A percentile compares a stretch with the other conserved stretches of the same genome.
Evolutionary conservation across 1,284 basidiomycete species (phyloP).

Genomic region (Trichosporon sp.): DNA sequence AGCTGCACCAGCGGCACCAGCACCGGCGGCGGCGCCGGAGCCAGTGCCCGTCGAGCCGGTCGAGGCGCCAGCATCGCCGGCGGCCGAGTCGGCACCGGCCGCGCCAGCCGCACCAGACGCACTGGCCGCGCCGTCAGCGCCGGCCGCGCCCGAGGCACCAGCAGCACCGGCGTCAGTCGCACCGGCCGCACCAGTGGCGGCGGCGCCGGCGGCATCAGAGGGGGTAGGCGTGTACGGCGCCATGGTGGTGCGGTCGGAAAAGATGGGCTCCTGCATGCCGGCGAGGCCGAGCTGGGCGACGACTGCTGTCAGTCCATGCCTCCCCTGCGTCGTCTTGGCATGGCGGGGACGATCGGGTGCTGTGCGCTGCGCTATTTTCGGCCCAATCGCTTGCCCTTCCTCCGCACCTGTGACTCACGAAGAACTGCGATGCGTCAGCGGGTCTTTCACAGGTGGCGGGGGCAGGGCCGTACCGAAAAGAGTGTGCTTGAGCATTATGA

Average conservation of each 20-base stretch:
- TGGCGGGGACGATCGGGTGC: neutral
- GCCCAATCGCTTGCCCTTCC: neutral
- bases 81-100: neutral
- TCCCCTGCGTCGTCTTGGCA: neutral
- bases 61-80: neutral
- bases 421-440: neutral
- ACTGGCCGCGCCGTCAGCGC: neutral
- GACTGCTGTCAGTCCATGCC: neutral
- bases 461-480: neutral
- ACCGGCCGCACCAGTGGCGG: neutral
- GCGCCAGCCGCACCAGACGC: neutral
- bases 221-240: neutral
- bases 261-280: neutral
- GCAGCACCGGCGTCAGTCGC: neutral
- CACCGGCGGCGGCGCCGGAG: neutral
- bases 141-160: neutral
- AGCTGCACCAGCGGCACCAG: neutral
- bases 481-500: neutral
- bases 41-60: neutral
- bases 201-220: neutral
- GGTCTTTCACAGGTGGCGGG: neutral
- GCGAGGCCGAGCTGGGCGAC: neutral
- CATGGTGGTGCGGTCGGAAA: neutral
- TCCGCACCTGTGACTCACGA: neutral
- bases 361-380: neutral